These are phyloP conservation scores for Tubosaeta sp. DNA, from an alignment of 768 basidiomycete species.

Conservation along the genomic window DNA sequence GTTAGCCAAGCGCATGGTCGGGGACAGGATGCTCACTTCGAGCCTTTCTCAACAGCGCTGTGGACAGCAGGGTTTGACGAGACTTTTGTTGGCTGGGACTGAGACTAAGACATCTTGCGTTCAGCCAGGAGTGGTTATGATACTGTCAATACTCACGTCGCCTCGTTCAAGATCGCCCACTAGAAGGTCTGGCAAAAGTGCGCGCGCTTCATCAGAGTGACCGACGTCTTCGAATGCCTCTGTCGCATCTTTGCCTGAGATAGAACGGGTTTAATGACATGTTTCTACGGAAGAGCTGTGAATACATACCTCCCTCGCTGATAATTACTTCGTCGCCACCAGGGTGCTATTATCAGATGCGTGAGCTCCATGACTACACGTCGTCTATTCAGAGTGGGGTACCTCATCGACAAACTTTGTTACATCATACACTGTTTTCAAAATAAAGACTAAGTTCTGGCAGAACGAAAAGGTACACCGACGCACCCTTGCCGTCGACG, in stretches of 20 bases:
- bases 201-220: slow-evolving; percentile 96
- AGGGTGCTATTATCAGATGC: slow-evolving; percentile 59
- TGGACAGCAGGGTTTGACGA: slow-evolving; percentile 39
- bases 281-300: slow-evolving; percentile 4
- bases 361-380: slow-evolving; percentile 6
- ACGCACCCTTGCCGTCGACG: slow-evolving; percentile 76
- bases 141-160: slow-evolving; percentile 43
- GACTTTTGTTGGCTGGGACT: slow-evolving; percentile 49
- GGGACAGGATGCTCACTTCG: slow-evolving; percentile 47
- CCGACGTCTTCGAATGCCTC: slow-evolving; percentile 99
- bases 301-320: slow-evolving; percentile 78
- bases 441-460: background rate
- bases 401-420: slow-evolving; percentile 96
- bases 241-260: slow-evolving; percentile 86
- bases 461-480: background rate
- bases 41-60: slow-evolving; percentile 59
- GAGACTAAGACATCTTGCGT: slow-evolving; percentile 32
- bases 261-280: background rate
- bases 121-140: slow-evolving; percentile 2
- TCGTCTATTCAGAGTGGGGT: slow-evolving; percentile 15
- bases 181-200: slow-evolving; percentile 69
- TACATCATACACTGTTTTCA: slow-evolving; percentile 78
- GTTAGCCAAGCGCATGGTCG: background rate
- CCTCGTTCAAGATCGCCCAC: slow-evolving; percentile 80
- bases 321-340: slow-evolving; percentile 98